Percentiles rank a stretch among this genome's conserved stretches.
Evolutionary conservation across 352 stramenopile species (phyloP).

Genomic region (Phytophthora rubi): DNA sequence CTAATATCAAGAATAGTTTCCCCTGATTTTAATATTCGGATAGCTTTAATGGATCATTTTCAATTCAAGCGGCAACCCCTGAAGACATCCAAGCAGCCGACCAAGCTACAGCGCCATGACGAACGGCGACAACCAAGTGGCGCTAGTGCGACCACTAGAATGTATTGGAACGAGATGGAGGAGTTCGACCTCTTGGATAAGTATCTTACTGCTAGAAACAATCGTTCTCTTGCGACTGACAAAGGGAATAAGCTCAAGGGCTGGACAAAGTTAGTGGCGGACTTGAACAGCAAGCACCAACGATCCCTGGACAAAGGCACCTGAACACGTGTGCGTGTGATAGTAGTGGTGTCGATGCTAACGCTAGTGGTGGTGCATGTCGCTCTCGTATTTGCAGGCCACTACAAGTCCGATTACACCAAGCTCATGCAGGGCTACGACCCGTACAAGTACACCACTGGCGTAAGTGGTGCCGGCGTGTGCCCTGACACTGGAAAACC

Average conservation of each 20-base stretch:
- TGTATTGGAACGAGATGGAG: slow-evolving; percentile 4
- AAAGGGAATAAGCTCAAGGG: slow-evolving; percentile 1
- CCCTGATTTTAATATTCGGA: background rate
- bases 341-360: background rate
- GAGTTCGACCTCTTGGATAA: slow-evolving; percentile 22
- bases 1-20: too few relatives aligned
- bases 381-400: background rate
- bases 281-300: background rate
- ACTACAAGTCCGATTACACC: slow-evolving; percentile 17
- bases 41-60: background rate
- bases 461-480: slow-evolving; percentile 8
- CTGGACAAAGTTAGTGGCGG: background rate
- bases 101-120: background rate
- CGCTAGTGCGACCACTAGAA: background rate
- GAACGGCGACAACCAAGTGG: background rate
- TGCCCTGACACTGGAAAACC: slow-evolving; percentile 5
- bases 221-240: slow-evolving; percentile 1
- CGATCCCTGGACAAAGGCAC: background rate
- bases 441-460: slow-evolving; percentile 12
- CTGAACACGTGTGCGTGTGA: background rate
- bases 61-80: background rate
- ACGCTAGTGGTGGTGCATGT: background rate
- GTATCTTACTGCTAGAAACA: slow-evolving; percentile 1
- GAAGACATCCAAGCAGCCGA: background rate
- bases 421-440: slow-evolving; percentile 16